phyloP scores from a whole-genome alignment of 1,284 basidiomycete genomes.

The Boletus holoroseus region DNA sequence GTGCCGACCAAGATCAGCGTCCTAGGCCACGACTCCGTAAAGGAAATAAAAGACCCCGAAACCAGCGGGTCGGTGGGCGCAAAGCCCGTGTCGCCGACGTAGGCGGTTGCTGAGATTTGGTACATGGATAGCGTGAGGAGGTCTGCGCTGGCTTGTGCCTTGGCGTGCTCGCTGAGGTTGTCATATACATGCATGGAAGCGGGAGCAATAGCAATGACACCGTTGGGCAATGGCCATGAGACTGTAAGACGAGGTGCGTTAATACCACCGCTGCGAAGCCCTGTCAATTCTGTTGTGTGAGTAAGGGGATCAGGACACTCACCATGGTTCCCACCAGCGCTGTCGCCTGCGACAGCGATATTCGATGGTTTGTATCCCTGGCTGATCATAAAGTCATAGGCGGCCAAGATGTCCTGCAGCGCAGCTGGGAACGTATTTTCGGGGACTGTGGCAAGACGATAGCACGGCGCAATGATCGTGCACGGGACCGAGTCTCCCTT shows the following conservation, averaged over 20 bases:
- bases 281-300: not conserved
- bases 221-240: constrained; percentile 4
- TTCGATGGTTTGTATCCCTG: constrained; percentile 15
- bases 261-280: constrained; percentile 7
- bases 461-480: constrained; percentile 12
- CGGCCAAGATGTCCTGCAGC: constrained; percentile 13
- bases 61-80: constrained; percentile 3
- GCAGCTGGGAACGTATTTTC: constrained; percentile 18
- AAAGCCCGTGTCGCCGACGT: constrained; percentile 3
- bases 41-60: constrained; percentile 12
- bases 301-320: not conserved
- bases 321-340: constrained; percentile 19
- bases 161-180: not conserved
- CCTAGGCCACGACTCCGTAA: constrained; percentile 9
- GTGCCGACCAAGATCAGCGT: constrained; percentile 15
- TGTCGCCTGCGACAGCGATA: constrained; percentile 14
- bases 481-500: not conserved
- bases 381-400: constrained; percentile 13
- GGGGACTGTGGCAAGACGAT: constrained; percentile 12
- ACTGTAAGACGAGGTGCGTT: constrained; percentile 12
- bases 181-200: constrained; percentile 2
- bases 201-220: constrained; percentile 11
- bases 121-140: constrained; percentile 3
- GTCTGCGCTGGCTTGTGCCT: constrained; percentile 3
- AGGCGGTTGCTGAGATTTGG: not conserved